Conservation (phyloP, 306 rosid genomes). For the Trifolium fragiferum region DNA sequence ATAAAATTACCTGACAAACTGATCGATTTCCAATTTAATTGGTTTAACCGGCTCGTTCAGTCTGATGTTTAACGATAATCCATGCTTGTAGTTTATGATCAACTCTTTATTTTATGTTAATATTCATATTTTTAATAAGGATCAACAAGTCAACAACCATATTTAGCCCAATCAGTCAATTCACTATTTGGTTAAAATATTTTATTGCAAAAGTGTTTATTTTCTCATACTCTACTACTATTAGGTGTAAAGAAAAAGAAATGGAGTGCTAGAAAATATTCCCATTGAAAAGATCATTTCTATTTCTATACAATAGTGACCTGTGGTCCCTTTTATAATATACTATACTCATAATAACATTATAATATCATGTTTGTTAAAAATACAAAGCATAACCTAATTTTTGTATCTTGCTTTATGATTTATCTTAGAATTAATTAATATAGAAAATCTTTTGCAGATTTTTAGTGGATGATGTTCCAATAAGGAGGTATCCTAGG, state of each 20-base stretch:
- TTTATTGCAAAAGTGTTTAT: constrained; percentile 1
- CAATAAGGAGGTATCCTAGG: constrained; percentile 74
- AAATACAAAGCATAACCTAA: background rate
- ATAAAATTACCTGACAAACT: too few relatives aligned
- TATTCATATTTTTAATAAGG: background rate
- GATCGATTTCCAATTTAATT: too few relatives aligned
- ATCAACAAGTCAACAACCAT: background rate
- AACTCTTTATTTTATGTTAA: background rate
- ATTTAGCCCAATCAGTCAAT: constrained; percentile 19
- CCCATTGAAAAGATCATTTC: constrained; percentile 3
- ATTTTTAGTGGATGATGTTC: constrained; percentile 86
- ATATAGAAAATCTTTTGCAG: constrained; percentile 41
- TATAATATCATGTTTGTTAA: background rate
- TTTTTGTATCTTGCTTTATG: background rate
- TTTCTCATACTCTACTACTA: background rate
- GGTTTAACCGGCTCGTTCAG: background rate
- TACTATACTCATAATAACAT: background rate
- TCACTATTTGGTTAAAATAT: constrained; percentile 15
- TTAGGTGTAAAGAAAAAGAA: background rate
- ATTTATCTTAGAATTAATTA: background rate
- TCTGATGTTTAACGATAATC: too few relatives aligned
- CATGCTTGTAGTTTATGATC: too few relatives aligned
- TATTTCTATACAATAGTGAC: background rate
- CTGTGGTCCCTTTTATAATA: constrained; percentile 35
- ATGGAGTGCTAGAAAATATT: background rate